Conservation (phyloP, 768 basidiomycete species). For the Termitomyces sp. region DNA sequence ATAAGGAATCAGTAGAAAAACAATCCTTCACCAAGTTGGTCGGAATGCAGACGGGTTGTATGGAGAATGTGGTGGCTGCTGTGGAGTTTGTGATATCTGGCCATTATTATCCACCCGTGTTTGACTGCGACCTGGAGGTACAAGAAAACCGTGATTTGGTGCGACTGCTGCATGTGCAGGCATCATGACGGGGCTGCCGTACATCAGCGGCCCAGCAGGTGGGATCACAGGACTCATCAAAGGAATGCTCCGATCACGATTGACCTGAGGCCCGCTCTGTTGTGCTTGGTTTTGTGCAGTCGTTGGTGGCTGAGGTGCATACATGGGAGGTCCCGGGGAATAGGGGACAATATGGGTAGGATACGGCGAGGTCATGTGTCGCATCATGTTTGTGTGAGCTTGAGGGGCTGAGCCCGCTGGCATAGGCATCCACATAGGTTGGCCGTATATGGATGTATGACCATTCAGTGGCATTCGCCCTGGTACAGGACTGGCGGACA, state of each 20-base stretch:
- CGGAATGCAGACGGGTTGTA: conserved; percentile 41
- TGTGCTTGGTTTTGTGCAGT: conserved; percentile 37
- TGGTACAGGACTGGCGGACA: conserved; percentile 60
- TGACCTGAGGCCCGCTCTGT: conserved; percentile 29
- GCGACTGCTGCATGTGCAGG: conserved; percentile 43
- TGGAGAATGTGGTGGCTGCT: conserved; percentile 29
- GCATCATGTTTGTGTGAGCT: conserved; percentile 46
- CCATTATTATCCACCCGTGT: conserved; percentile 42
- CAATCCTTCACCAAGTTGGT: conserved; percentile 41
- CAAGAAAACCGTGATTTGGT: conserved; percentile 41
- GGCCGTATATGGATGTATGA: conserved; percentile 53
- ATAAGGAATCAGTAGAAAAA: conserved; percentile 18
- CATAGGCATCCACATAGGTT: conserved; percentile 62
- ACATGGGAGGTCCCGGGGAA: conserved; percentile 46
- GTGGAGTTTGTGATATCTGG: conserved; percentile 34
- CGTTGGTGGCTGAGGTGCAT: conserved; percentile 38
- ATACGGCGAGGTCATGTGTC: conserved; percentile 58
- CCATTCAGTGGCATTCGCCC: conserved; percentile 58
- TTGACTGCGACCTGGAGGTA: conserved; percentile 44
- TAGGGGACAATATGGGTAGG: conserved; percentile 62
- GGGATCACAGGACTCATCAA: conserved; percentile 73
- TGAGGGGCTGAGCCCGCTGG: conserved; percentile 40
- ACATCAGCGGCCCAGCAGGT: conserved; percentile 55
- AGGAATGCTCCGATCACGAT: conserved; percentile 48
- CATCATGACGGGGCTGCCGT: conserved; percentile 69